These are phyloP conservation scores for Aspergillus sparsus DNA, from an alignment of 495 filamentous ascomycete genomes.

Conservation along the genomic window DNA sequence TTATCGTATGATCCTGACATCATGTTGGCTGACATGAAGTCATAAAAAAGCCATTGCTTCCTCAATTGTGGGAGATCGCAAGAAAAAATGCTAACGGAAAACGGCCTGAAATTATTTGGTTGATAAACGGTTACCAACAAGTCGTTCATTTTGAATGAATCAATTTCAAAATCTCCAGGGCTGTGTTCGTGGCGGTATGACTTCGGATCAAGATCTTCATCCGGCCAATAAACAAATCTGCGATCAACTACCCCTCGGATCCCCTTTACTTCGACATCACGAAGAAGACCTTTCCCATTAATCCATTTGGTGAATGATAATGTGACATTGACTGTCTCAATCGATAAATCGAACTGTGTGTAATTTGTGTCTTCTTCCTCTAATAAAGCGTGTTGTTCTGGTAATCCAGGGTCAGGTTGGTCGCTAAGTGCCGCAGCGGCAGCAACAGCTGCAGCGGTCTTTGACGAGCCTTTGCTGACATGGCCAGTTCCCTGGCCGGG, in stretches of 20 bases:
- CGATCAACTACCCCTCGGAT: slow-evolving; percentile 96
- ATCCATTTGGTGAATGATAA: slow-evolving; percentile 98
- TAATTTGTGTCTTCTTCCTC: slow-evolving; percentile 92
- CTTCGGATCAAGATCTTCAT: slow-evolving; percentile 77
- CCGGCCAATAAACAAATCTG: slow-evolving; percentile 71
- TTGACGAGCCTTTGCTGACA: slow-evolving; percentile 91
- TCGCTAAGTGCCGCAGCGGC: slow-evolving; percentile 66
- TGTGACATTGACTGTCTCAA: slow-evolving; percentile 94
- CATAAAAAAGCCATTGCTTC: slow-evolving; percentile 97
- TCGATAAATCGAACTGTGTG: slow-evolving; percentile 93
- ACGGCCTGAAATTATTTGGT: slow-evolving; percentile 85
- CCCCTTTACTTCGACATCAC: slow-evolving; percentile 90
- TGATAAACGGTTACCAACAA: slow-evolving; percentile 90
- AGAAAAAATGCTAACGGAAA: slow-evolving; percentile 90
- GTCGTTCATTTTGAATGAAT: slow-evolving; percentile 94
- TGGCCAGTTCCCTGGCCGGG: slow-evolving; percentile 75
- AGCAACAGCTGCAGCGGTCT: slow-evolving; percentile 81
- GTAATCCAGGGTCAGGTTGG: slow-evolving; percentile 23
- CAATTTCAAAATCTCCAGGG: slow-evolving; percentile 94
- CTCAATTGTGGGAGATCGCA: slow-evolving; percentile 90
- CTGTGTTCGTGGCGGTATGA: slow-evolving; percentile 83
- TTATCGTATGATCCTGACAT: slow-evolving; percentile 96
- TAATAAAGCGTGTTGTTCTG: slow-evolving; percentile 18
- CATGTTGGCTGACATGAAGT: slow-evolving; percentile 90
- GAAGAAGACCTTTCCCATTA: slow-evolving; percentile 89